A percentile compares a stretch with the other conserved stretches of the same genome.
Evolutionary conservation across 2,329 filamentous ascomycete genomes (phyloP).

Genomic region (Cercospora nicotianae): DNA sequence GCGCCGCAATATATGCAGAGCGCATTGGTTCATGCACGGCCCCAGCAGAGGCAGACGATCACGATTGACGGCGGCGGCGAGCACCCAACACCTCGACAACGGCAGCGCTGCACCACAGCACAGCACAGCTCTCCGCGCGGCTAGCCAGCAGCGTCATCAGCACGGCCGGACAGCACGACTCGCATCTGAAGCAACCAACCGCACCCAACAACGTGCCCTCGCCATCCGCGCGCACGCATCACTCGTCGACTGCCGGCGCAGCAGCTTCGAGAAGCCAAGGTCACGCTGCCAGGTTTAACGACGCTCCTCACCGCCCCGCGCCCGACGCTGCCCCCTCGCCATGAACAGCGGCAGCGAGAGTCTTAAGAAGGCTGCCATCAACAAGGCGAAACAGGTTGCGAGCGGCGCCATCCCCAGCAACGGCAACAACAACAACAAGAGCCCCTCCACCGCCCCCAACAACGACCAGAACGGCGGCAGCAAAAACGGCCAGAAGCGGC

Average conservation of each 20-base stretch:
- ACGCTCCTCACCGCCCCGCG: slow-evolving; percentile 14
- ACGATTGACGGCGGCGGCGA: background rate
- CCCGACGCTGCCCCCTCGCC: slow-evolving; percentile 15
- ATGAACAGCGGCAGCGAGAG: slow-evolving; percentile 30
- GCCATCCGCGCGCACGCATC: slow-evolving; percentile 4
- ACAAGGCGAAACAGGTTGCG: slow-evolving; percentile 66
- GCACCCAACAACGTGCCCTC: slow-evolving; percentile 12
- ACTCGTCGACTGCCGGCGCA: background rate
- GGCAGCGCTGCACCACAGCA: slow-evolving; percentile 1
- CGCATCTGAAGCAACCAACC: slow-evolving; percentile 19
- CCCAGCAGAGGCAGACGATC: slow-evolving; percentile 4
- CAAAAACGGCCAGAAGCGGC: slow-evolving; percentile 65
- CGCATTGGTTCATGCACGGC: slow-evolving; percentile 8
- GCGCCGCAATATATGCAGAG: background rate
- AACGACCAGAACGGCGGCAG: slow-evolving; percentile 18
- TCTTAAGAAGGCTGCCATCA: slow-evolving; percentile 58
- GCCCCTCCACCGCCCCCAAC: background rate
- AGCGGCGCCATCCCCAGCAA: slow-evolving; percentile 49
- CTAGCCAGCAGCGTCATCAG: slow-evolving; percentile 7
- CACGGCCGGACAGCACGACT: slow-evolving; percentile 19
- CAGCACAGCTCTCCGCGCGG: background rate
- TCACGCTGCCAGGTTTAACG: slow-evolving; percentile 6
- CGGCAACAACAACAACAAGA: slow-evolving; percentile 21
- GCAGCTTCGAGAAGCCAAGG: slow-evolving; percentile 11
- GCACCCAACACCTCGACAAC: background rate